A percentile compares a stretch with the other conserved stretches of the same genome.
phyloP scores from a whole-genome alignment of 306 rosid genomes.

The Quercus wislizeni region DNA sequence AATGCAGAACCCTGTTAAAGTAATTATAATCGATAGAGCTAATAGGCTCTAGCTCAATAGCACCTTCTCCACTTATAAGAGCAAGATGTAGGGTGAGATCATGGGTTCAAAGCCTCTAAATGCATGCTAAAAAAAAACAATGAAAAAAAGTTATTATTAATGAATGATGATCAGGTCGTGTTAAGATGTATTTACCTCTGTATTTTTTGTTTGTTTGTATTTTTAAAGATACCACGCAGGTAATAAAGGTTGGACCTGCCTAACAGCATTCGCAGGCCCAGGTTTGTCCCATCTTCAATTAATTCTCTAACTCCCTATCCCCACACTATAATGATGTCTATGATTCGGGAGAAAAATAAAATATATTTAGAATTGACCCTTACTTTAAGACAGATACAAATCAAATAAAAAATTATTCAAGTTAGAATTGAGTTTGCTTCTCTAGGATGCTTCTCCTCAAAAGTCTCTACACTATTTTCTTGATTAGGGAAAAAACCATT shows the following conservation, averaged over 20 bases:
- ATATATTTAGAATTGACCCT: background rate
- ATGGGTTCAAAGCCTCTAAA: background rate
- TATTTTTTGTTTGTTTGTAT: background rate
- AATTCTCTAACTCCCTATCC: background rate
- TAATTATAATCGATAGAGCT: background rate
- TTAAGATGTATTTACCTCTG: background rate
- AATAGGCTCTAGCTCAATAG: background rate
- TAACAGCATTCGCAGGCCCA: background rate
- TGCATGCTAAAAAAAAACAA: no score
- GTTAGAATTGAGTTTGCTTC: background rate
- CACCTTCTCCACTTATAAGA: no score
- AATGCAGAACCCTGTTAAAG: background rate
- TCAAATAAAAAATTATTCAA: background rate
- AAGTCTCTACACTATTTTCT: background rate
- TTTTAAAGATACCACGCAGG: background rate
- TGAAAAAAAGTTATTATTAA: no score
- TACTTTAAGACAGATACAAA: background rate
- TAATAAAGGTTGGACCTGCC: background rate
- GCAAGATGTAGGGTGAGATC: no score
- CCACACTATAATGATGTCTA: background rate
- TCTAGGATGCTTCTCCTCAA: background rate
- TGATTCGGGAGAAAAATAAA: background rate
- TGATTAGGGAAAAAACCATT: background rate
- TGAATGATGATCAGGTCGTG: background rate
- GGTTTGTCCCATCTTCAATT: background rate